These are phyloP conservation scores for Limonium bicolor DNA, from an alignment of 148 eudicot species.

Conservation along the genomic window DNA sequence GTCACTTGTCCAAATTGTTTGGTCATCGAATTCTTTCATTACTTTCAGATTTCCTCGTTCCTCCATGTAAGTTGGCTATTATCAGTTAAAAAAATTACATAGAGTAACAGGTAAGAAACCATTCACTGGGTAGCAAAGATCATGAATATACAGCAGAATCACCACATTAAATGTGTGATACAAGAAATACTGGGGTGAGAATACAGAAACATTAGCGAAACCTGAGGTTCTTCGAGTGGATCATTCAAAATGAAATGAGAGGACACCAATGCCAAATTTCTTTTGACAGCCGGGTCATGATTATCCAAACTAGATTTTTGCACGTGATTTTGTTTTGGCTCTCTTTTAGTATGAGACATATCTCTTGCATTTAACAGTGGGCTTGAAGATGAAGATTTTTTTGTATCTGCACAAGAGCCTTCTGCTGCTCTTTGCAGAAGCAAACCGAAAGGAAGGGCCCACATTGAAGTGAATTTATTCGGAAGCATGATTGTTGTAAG, in stretches of 20 bases:
- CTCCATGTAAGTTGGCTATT: conserved; percentile 50
- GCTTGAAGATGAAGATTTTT: conserved; percentile 39
- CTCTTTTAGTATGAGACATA: conserved; percentile 41
- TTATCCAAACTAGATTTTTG: conserved; percentile 17
- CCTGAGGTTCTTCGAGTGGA: conserved; percentile 83
- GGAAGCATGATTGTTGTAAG: conserved; percentile 61
- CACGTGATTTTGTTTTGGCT: conserved; percentile 48
- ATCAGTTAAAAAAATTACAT: conserved; percentile 5
- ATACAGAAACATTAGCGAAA: conserved; percentile 14
- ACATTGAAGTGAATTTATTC: conserved; percentile 60
- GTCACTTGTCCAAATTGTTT: conserved; percentile 90
- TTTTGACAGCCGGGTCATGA: conserved; percentile 24
- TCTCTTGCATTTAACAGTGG: conserved; percentile 40
- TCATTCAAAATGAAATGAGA: conserved; percentile 83
- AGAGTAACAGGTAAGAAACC: conserved; percentile 1
- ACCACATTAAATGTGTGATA: neutral
- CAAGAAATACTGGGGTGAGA: too few species aligned
- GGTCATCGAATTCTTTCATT: conserved; percentile 82
- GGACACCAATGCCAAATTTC: conserved; percentile 32
- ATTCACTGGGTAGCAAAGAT: neutral
- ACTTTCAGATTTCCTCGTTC: conserved; percentile 63
- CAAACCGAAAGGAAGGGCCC: conserved; percentile 94
- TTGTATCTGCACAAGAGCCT: conserved; percentile 26
- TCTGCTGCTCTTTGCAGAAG: conserved; percentile 73
- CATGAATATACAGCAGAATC: neutral